Evolutionary conservation across 176 grass and related monocot genomes (phyloP).

Genomic region (Zizania latifolia): DNA sequence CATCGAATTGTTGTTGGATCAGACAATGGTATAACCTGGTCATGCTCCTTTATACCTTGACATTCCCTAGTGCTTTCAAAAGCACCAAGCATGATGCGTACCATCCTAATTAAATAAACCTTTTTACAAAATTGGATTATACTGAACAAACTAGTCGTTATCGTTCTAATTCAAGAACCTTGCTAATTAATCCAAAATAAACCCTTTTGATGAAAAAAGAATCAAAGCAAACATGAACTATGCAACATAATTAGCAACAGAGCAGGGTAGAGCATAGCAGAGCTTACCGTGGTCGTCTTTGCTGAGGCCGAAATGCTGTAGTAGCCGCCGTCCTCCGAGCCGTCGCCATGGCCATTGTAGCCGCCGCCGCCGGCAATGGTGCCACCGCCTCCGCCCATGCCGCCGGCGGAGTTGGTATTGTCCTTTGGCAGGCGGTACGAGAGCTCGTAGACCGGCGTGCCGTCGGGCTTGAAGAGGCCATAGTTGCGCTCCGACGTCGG

Average conservation of each 20-base stretch:
- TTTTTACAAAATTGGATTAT: neutral
- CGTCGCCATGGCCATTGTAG: constrained; percentile 20
- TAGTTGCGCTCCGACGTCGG: constrained; percentile 71
- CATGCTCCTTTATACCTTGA: neutral
- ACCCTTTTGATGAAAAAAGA: neutral
- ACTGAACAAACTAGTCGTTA: neutral
- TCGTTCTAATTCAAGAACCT: neutral
- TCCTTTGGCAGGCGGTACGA: constrained; percentile 38
- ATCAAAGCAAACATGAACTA: neutral
- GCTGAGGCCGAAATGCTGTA: constrained; percentile 49
- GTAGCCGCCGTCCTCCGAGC: constrained; percentile 29
- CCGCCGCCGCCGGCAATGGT: neutral
- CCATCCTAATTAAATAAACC: neutral
- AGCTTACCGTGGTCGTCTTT: constrained; percentile 18
- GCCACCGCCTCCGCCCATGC: constrained; percentile 7
- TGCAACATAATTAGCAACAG: neutral
- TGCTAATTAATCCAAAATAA: neutral
- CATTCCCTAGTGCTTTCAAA: neutral
- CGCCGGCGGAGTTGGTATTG: constrained; percentile 16
- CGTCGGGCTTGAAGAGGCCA: constrained; percentile 58
- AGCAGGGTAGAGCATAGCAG: neutral
- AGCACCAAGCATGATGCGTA: neutral
- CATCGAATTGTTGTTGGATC: neutral
- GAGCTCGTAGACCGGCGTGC: constrained; percentile 55
- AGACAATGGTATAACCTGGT: neutral